Evolutionary conservation across 306 rosid genomes (phyloP).

Genomic region (Prunus padus): DNA sequence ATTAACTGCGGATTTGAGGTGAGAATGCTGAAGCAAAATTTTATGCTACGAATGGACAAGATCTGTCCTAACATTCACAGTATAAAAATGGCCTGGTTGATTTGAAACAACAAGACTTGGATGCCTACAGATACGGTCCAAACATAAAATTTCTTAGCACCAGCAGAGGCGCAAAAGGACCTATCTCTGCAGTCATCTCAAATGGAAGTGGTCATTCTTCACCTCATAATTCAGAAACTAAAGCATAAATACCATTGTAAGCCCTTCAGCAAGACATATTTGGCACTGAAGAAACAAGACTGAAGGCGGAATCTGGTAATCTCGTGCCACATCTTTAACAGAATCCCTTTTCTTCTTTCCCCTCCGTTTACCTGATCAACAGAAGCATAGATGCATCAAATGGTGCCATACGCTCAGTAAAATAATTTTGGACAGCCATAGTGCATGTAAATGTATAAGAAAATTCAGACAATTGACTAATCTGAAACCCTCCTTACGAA

Average conservation of each 20-base stretch:
- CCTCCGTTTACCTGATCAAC: slow-evolving; percentile 67
- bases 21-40: slow-evolving; percentile 31
- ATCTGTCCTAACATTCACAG: slow-evolving; percentile 7
- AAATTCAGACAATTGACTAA: background rate
- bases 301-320: slow-evolving; percentile 64
- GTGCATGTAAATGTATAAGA: background rate
- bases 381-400: slow-evolving; percentile 22
- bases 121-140: background rate
- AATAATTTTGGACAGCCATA: slow-evolving; percentile 4
- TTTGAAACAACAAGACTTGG: slow-evolving; percentile 7
- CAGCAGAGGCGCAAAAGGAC: background rate
- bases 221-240: slow-evolving; percentile 10
- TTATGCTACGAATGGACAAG: slow-evolving; percentile 3
- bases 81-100: slow-evolving; percentile 10
- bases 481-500: background rate
- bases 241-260: slow-evolving; percentile 66
- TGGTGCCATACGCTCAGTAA: slow-evolving; percentile 7
- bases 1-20: slow-evolving; percentile 15
- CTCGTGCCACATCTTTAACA: slow-evolving; percentile 57
- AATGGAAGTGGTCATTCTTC: slow-evolving; percentile 19
- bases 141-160: background rate
- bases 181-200: background rate
- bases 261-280: slow-evolving; percentile 87
- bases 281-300: slow-evolving; percentile 91
- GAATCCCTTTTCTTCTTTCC: slow-evolving; percentile 77